Conservation (phyloP, 805 yeast species). For the Candida vaughaniae region DNA sequence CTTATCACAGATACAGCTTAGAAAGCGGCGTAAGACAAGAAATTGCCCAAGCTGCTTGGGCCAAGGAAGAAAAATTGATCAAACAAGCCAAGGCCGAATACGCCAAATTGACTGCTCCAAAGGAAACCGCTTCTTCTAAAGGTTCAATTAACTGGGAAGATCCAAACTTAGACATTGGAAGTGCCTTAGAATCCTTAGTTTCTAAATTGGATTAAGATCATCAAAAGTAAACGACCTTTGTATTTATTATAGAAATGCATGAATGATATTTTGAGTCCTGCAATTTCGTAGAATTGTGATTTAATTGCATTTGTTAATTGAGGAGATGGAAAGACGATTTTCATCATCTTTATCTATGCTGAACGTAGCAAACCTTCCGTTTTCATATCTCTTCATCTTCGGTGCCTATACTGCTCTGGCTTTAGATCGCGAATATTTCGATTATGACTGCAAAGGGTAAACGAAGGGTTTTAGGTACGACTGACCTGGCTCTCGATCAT, state of each 20-base stretch:
- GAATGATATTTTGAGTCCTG: no score
- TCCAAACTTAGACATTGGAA: slow-evolving; percentile 84
- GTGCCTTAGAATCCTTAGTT: slow-evolving; percentile 63
- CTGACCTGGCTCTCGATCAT: no score
- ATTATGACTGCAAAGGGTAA: slow-evolving; percentile 1
- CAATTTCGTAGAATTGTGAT: no score
- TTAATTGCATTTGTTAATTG: no score
- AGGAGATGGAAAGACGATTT: no score
- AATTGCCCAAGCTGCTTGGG: slow-evolving; percentile 57
- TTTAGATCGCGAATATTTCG: no score
- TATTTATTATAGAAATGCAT: slow-evolving; percentile 5
- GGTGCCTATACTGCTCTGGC: no score
- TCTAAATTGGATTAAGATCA: slow-evolving; percentile 45
- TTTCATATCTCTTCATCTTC: no score
- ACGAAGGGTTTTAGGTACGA: slow-evolving; percentile 4
- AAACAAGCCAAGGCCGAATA: slow-evolving; percentile 87
- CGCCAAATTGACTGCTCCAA: slow-evolving; percentile 56
- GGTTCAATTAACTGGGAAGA: slow-evolving; percentile 74
- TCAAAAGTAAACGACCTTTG: background rate
- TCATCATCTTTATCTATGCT: no score
- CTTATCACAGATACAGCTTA: slow-evolving; percentile 73
- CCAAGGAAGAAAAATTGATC: slow-evolving; percentile 70
- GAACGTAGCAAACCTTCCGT: no score
- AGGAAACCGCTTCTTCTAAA: slow-evolving; percentile 37
- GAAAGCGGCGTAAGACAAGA: slow-evolving; percentile 58